These are phyloP conservation scores for Usnea hakonensis DNA, from an alignment of 495 filamentous ascomycete species.

Conservation along the genomic window DNA sequence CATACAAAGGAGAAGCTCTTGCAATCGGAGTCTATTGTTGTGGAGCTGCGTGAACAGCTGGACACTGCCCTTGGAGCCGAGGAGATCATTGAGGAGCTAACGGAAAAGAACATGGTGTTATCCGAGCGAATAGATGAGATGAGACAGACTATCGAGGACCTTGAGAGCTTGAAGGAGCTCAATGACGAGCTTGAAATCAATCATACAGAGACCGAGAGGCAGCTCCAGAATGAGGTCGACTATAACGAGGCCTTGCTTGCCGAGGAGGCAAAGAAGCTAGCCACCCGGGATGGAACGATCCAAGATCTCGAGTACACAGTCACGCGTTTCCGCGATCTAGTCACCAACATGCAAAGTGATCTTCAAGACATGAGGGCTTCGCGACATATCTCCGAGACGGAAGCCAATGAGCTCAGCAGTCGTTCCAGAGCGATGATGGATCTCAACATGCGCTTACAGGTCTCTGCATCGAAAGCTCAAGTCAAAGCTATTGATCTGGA, in stretches of 20 bases:
- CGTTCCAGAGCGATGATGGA: constrained; percentile 92
- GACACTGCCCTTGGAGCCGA: constrained; percentile 82
- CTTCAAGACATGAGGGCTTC: constrained; percentile 86
- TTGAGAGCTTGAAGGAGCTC: constrained; percentile 81
- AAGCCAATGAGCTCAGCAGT: constrained; percentile 76
- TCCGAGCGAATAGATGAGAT: constrained; percentile 78
- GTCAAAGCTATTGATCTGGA: constrained; percentile 91
- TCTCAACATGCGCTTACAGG: constrained; percentile 85
- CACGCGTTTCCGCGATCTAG: constrained; percentile 77
- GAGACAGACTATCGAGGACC: constrained; percentile 68
- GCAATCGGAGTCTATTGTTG: constrained; percentile 65
- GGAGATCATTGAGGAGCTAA: constrained; percentile 87
- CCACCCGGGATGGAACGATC: constrained; percentile 62
- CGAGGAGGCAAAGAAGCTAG: constrained; percentile 59
- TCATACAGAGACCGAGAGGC: constrained; percentile 84
- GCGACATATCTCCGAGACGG: constrained; percentile 83
- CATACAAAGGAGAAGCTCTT: constrained; percentile 62
- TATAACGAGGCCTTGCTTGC: constrained; percentile 67
- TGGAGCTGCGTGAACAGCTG: constrained; percentile 84
- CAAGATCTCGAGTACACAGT: constrained; percentile 88
- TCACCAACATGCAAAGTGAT: constrained; percentile 76
- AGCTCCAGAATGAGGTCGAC: constrained; percentile 89
- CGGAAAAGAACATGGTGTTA: constrained; percentile 73
- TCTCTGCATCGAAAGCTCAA: constrained; percentile 81
- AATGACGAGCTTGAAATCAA: constrained; percentile 92